phyloP scores from a whole-genome alignment of 2,329 filamentous ascomycete genomes.

The Fusarium hostae region DNA sequence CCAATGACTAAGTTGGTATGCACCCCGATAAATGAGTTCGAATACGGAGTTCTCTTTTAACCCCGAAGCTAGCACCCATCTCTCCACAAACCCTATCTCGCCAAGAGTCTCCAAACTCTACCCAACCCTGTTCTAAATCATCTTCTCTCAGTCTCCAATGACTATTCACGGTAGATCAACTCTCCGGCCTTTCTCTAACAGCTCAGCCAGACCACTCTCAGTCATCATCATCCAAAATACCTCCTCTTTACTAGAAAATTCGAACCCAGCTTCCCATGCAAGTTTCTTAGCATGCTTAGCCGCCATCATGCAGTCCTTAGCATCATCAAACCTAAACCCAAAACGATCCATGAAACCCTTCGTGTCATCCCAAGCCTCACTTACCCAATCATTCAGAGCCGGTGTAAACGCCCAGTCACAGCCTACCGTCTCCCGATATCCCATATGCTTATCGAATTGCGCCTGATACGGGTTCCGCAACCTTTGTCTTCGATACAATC shows the following conservation, averaged over 20 bases:
- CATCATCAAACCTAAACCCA: not conserved
- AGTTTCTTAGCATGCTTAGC: not conserved
- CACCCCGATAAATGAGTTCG: not conserved
- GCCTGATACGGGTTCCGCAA: not conserved
- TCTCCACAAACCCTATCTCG: not conserved
- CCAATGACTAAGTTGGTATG: not conserved
- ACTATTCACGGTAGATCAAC: no score
- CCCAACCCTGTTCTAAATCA: not conserved
- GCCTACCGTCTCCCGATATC: not conserved
- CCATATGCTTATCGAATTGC: not conserved
- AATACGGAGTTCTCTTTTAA: not conserved
- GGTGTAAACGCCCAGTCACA: not conserved
- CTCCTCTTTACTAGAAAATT: not conserved
- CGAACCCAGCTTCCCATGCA: accelerated
- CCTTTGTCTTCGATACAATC: no score
- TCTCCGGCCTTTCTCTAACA: no score
- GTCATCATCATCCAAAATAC: no score
- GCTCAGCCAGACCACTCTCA: no score
- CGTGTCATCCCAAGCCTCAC: not conserved
- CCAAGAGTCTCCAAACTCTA: not conserved
- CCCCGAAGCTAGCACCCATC: not conserved
- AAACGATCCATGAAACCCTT: not conserved
- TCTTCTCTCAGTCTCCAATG: not conserved
- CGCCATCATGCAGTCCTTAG: not conserved
- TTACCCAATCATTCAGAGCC: accelerated